phyloP scores from a whole-genome alignment of 306 rosid genomes.

The Trifolium pratense region DNA sequence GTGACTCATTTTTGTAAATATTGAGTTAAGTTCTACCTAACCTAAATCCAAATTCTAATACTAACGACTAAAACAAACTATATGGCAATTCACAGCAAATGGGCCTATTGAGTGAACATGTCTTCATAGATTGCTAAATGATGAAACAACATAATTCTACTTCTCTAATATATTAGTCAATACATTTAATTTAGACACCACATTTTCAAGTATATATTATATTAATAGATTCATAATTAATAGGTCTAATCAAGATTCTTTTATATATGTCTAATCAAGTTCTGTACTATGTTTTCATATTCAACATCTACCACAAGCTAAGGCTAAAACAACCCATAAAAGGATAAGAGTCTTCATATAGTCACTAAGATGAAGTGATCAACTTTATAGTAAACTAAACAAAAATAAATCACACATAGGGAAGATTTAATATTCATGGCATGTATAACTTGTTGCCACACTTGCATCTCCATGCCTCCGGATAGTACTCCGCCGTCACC shows the following conservation, averaged over 20 bases:
- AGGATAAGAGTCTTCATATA: slow-evolving; percentile 24
- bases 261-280: slow-evolving; percentile 40
- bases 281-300: slow-evolving; percentile 33
- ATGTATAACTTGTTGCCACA: slow-evolving; percentile 88
- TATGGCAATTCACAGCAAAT: not conserved
- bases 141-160: not conserved
- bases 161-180: too few relatives aligned
- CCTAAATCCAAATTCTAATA: not conserved
- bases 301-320: slow-evolving; percentile 41
- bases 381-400: slow-evolving; percentile 31
- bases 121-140: not conserved
- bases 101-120: not conserved
- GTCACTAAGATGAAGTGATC: slow-evolving; percentile 24
- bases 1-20: not conserved
- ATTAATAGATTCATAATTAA: not conserved
- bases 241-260: slow-evolving; percentile 8
- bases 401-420: slow-evolving; percentile 35
- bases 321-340: slow-evolving; percentile 39
- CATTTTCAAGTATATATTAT: too few relatives aligned
- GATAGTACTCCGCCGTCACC: slow-evolving; percentile 84
- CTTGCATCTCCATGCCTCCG: slow-evolving; percentile 99
- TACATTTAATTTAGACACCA: too few relatives aligned
- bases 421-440: slow-evolving; percentile 60
- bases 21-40: too few relatives aligned
- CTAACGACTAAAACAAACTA: not conserved